Conservation (phyloP, 2,329 filamentous ascomycete species). For the Fusarium verrucosum region DNA sequence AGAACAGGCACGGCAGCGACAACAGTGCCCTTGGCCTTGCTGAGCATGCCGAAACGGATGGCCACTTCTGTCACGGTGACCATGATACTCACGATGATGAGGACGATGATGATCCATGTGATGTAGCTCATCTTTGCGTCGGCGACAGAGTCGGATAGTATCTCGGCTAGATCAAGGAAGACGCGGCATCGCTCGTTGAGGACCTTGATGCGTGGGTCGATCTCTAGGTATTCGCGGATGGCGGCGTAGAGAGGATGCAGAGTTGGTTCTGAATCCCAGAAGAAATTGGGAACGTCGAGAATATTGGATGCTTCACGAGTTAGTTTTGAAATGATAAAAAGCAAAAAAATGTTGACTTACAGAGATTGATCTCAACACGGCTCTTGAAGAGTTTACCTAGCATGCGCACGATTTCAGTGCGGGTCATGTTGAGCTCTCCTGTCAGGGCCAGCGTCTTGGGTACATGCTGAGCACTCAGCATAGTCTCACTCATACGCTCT, state of each 20-base stretch:
- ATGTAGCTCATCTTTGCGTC: constrained; percentile 96
- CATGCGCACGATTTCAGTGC: constrained; percentile 91
- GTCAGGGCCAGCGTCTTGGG: constrained; percentile 89
- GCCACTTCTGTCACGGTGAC: constrained; percentile 92
- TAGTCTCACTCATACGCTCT: constrained; percentile 93
- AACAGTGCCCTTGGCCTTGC: constrained; percentile 36
- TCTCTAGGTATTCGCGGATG: constrained; percentile 96
- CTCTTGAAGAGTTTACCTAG: constrained; percentile 91
- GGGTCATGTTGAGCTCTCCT: constrained; percentile 88
- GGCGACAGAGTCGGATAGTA: constrained; percentile 89
- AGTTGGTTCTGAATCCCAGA: constrained; percentile 97
- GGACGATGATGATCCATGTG: constrained; percentile 97
- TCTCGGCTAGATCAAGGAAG: constrained; percentile 95
- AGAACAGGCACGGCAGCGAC: constrained; percentile 26
- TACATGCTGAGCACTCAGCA: constrained; percentile 91
- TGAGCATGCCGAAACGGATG: constrained; percentile 81
- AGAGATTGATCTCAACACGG: constrained; percentile 95
- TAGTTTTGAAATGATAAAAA: constrained; percentile 2
- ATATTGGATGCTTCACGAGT: constrained; percentile 81
- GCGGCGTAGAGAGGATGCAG: constrained; percentile 93
- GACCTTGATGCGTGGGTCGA: constrained; percentile 93
- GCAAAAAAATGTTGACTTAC: constrained; percentile 63
- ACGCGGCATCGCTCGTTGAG: constrained; percentile 97
- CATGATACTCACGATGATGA: constrained; percentile 89
- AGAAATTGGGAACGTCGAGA: constrained; percentile 95